phyloP scores from a whole-genome alignment of 805 yeast species.

The Metschnikowia lunata region DNA sequence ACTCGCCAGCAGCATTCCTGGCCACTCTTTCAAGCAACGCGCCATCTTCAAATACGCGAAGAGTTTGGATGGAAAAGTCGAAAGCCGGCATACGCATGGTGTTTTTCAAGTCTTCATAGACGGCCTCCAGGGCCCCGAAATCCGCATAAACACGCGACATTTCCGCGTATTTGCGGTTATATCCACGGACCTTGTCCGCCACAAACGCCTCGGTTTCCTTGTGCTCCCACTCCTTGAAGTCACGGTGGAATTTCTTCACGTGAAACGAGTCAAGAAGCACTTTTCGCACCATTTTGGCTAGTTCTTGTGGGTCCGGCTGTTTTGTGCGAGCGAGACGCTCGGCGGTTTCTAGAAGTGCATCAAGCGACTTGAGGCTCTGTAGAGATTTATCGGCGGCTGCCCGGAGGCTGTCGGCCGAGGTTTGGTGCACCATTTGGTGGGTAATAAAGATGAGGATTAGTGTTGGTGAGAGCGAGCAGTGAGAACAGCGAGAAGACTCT shows the following conservation, averaged over 20 bases:
- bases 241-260: conserved; percentile 28
- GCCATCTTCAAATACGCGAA: conserved; percentile 23
- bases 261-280: conserved; percentile 31
- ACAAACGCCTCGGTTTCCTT: conserved; percentile 18
- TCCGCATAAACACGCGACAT: conserved; percentile 26
- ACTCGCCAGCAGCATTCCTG: conserved; percentile 9
- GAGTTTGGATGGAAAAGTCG: conserved; percentile 25
- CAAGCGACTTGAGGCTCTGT: conserved; percentile 8
- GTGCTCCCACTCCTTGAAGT: conserved; percentile 28
- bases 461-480: too few species aligned
- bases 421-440: background rate
- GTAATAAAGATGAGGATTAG: too few species aligned
- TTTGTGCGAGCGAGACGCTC: background rate
- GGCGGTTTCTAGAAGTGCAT: conserved; percentile 5
- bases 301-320: background rate
- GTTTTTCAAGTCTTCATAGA: conserved; percentile 22
- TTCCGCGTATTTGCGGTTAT: conserved; percentile 29
- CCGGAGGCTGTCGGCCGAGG: conserved; percentile 1
- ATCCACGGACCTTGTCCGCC: conserved; percentile 21
- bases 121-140: conserved; percentile 18
- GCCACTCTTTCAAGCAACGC: conserved; percentile 15
- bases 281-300: conserved; percentile 1
- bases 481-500: too few species aligned
- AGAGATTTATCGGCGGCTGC: conserved; percentile 2
- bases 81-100: conserved; percentile 26